Base-by-base conservation (phyloP, 306 rosid species). In the Cercis canadensis region DNA sequence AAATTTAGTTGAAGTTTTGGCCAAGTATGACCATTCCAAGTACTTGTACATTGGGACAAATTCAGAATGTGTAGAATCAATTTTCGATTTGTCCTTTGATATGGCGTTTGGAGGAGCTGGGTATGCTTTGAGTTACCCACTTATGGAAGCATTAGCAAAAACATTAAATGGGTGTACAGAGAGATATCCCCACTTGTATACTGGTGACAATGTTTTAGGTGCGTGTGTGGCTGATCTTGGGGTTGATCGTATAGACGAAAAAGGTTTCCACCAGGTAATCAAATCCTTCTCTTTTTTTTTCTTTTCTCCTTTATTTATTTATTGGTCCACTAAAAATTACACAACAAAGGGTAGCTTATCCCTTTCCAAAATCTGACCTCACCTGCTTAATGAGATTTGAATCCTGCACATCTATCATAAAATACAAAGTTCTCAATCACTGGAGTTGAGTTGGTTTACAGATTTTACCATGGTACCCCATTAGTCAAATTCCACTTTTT, bases 41-140 rank as follows among this genome's bases (percentile, higher is more conserved):
- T 33, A 33, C 34, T 52, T 40, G 12, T 81, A 84, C 55, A 75
- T 87, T 8, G 92, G 88, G 36, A 45, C 74, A 4, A 79, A 34
- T 19, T 65, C 69, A 1, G 66, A 50, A 6, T 5, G 39, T 16
- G 13, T 46, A 3, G 66, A 31, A 78, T 78, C 0, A 79, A 81
- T 55, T 57, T 13, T 5, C 58, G 9, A n/a, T n/a, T 67, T 74
- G 43, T 63, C 83, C 0, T 80, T 74, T 45, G 77, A 74, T 2
- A 86, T 86, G 90, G 90, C 82, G 0, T 83, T 55, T 54, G 86
- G 90, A 7, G 90, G 90, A 12, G 90, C 70, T 0, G 84, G 86
- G 8, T 74, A 62, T 75, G 90, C 87, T 47, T 41, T 86, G 82
- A 86, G 87, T 36, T 80, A 80, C 41, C 82, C 85, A 5, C 59